phyloP scores from a whole-genome alignment of 768 basidiomycete species.

The Paxillus ammoniavirescens region DNA sequence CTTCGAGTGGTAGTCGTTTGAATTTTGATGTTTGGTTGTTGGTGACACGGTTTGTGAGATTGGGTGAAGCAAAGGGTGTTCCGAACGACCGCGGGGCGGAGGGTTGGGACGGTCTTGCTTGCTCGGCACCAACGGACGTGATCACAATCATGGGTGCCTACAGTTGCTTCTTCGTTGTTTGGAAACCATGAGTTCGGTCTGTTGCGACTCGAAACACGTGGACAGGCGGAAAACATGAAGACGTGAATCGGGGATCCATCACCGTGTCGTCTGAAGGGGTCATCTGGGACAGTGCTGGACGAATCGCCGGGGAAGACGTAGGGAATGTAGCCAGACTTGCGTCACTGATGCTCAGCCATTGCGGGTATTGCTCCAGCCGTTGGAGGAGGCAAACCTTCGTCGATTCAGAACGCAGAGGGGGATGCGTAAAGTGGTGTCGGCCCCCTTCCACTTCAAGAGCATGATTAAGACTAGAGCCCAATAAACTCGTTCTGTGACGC shows the following conservation, averaged over 20 bases:
- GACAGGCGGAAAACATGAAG: not conserved
- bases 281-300: not conserved
- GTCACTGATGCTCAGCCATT: no score
- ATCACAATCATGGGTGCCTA: constrained; percentile 24
- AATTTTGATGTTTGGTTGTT: not conserved
- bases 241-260: constrained; percentile 1
- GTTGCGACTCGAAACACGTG: not conserved
- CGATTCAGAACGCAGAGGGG: no score
- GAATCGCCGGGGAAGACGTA: not conserved
- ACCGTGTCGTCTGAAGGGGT: not conserved
- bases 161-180: not conserved
- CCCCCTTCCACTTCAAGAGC: no score
- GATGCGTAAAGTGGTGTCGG: no score
- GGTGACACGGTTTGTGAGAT: constrained; percentile 8
- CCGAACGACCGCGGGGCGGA: constrained; percentile 10
- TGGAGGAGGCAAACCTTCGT: no score
- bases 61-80: constrained; percentile 13
- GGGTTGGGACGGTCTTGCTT: constrained; percentile 16
- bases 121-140: constrained; percentile 25
- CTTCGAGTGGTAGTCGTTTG: not conserved
- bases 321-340: not conserved
- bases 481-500: no score
- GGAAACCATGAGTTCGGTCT: not conserved
- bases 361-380: no score
- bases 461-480: no score